phyloP scores from a whole-genome alignment of 306 rosid species.

The Malus fusca region DNA sequence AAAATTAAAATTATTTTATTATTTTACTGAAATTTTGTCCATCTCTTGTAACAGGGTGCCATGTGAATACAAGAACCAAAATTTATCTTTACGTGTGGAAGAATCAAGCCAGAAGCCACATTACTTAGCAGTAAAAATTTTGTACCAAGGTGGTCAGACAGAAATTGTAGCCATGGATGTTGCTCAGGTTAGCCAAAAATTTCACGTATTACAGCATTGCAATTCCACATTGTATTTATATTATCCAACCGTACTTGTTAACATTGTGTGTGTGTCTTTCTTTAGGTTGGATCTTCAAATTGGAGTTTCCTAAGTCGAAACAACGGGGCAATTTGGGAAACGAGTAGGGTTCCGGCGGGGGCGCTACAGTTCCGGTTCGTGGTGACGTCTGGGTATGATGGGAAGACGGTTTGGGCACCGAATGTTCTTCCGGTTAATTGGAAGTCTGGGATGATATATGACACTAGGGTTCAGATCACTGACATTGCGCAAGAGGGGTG shows the following conservation, averaged over 20 bases:
- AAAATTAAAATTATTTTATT: not conserved
- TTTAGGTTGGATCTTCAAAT: constrained; percentile 55
- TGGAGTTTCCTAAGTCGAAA: constrained; percentile 58
- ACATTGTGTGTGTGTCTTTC: not conserved
- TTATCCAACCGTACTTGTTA: not conserved
- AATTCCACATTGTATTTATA: not conserved
- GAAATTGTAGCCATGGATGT: constrained; percentile 76
- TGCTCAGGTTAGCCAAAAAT: constrained; percentile 52
- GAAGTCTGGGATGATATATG: constrained; percentile 45
- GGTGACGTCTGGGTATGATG: constrained; percentile 67
- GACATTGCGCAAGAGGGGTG: constrained; percentile 79
- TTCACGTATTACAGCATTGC: not conserved
- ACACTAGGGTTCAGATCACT: constrained; percentile 55
- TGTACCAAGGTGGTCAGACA: constrained; percentile 95
- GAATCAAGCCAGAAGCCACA: constrained; percentile 72
- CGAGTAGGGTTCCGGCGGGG: constrained; percentile 63
- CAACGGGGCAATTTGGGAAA: constrained; percentile 80
- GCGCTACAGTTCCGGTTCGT: constrained; percentile 56
- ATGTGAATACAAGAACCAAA: constrained; percentile 55
- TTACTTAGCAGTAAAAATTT: constrained; percentile 53
- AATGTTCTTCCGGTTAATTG: constrained; percentile 70
- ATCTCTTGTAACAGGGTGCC: constrained; percentile 46
- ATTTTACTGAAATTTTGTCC: not conserved
- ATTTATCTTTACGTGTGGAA: constrained; percentile 68
- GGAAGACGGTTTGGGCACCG: constrained; percentile 68